Conservation (phyloP, 176 grass and related monocot genomes). For the Aegilops bicornis region DNA sequence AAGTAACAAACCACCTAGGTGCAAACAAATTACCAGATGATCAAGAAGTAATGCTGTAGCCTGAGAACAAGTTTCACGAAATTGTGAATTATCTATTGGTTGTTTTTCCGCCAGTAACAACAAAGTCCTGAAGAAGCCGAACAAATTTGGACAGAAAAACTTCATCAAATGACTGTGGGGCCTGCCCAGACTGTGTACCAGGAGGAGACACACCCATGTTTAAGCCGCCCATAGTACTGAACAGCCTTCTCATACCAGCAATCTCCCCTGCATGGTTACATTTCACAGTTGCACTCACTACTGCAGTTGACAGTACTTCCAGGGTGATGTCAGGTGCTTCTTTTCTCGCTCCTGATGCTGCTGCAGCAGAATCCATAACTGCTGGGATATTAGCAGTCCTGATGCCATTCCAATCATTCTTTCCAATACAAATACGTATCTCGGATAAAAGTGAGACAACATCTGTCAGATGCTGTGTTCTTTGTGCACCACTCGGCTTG, state of each 20-base stretch:
- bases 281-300: constrained; percentile 94
- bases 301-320: constrained; percentile 97
- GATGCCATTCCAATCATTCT: constrained; percentile 97
- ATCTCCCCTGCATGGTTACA: constrained; percentile 99
- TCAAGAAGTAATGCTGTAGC: constrained; percentile 95
- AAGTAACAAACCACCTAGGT: neutral
- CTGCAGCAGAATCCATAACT: constrained; percentile 95
- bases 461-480: constrained; percentile 96
- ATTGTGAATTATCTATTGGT: constrained; percentile 78
- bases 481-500: constrained; percentile 93
- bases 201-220: constrained; percentile 61
- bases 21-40: constrained; percentile 69
- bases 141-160: constrained; percentile 93
- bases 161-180: constrained; percentile 85
- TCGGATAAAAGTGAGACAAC: constrained; percentile 98
- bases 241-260: constrained; percentile 97
- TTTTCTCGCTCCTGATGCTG: constrained; percentile 97
- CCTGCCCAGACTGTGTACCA: constrained; percentile 49
- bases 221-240: constrained; percentile 92
- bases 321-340: constrained; percentile 82
- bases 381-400: constrained; percentile 94
- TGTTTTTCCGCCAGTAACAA: constrained; percentile 86
- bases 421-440: constrained; percentile 95
- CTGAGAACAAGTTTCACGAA: constrained; percentile 98
- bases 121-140: constrained; percentile 86